phyloP scores from a whole-genome alignment of 2,329 filamentous ascomycete species.

The Gaeumannomyces sp. region DNA sequence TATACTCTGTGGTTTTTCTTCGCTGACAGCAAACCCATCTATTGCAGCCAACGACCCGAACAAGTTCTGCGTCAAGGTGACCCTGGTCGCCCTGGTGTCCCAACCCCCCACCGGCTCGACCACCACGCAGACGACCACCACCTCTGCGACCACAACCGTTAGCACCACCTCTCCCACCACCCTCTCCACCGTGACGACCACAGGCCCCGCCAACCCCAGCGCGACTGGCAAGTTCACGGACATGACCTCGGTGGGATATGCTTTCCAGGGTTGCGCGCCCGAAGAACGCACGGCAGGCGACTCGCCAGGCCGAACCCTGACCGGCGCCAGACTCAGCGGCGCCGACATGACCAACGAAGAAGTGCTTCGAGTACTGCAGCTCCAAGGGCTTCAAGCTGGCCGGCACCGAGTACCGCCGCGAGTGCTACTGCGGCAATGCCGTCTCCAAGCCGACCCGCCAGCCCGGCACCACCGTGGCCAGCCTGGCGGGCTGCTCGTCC shows the following conservation, averaged over 20 bases:
- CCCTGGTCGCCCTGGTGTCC: slow-evolving; percentile 18
- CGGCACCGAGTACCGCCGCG: slow-evolving; percentile 41
- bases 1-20: not conserved
- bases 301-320: slow-evolving; percentile 20
- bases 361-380: slow-evolving; percentile 42
- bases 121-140: slow-evolving; percentile 11
- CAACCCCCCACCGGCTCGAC: slow-evolving; percentile 4
- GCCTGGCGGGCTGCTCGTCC: slow-evolving; percentile 11
- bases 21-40: not conserved
- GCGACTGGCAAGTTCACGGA: slow-evolving; percentile 15
- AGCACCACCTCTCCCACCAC: slow-evolving; percentile 10
- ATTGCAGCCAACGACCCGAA: slow-evolving; percentile 17
- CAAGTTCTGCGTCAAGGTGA: slow-evolving; percentile 21
- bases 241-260: slow-evolving; percentile 19
- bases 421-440: slow-evolving; percentile 44
- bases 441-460: slow-evolving; percentile 10
- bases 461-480: slow-evolving; percentile 9
- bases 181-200: slow-evolving; percentile 8
- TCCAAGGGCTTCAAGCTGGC: slow-evolving; percentile 39
- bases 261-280: slow-evolving; percentile 22
- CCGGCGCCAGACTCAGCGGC: slow-evolving; percentile 4
- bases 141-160: slow-evolving; percentile 11
- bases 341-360: slow-evolving; percentile 40
- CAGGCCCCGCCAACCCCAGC: slow-evolving; percentile 10
- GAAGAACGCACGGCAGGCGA: slow-evolving; percentile 20